Conservation (phyloP, 2,329 filamentous ascomycete species). For the Aspergillus neotritici region DNA sequence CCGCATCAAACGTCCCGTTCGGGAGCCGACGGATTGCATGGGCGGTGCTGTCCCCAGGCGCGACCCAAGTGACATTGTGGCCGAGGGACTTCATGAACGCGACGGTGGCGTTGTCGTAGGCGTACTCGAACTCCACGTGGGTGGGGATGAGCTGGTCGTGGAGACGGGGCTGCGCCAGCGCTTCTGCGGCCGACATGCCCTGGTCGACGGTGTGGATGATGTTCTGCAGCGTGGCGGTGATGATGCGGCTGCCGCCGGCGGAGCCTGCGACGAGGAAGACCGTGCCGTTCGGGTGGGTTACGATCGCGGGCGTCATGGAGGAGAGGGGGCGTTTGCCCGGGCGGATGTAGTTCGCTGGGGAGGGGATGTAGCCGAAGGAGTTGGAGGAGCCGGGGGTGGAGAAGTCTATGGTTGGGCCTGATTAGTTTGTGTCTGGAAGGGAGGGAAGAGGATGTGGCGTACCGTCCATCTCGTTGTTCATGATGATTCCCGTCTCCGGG, state of each 20-base stretch:
- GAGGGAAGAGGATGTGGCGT: constrained; percentile 31
- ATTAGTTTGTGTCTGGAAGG: neutral
- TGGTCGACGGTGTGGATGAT: constrained; percentile 68
- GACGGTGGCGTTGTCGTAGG: constrained; percentile 60
- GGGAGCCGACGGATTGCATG: constrained; percentile 60
- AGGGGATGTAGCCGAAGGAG: constrained; percentile 78
- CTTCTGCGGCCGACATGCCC: constrained; percentile 53
- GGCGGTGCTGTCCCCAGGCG: constrained; percentile 59
- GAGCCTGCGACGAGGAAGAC: constrained; percentile 68
- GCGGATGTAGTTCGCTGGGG: constrained; percentile 72
- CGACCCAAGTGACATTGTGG: constrained; percentile 67
- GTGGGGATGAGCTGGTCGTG: constrained; percentile 81
- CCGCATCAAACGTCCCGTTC: constrained; percentile 71
- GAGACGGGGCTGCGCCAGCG: constrained; percentile 61
- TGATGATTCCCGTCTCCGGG: constrained; percentile 74
- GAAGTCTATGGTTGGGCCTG: constrained; percentile 71
- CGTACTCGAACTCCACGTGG: constrained; percentile 60
- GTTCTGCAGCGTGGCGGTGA: constrained; percentile 70
- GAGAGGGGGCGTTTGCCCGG: constrained; percentile 77
- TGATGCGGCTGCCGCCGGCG: constrained; percentile 77
- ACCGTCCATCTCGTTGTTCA: constrained; percentile 59
- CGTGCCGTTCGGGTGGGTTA: constrained; percentile 59
- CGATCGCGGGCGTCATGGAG: constrained; percentile 74
- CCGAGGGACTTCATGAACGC: constrained; percentile 58
- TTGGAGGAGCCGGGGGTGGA: constrained; percentile 73